Conservation (phyloP, 225 moss, liverwort and hornwort genomes). For the Pseudisothecium myosuroides region DNA sequence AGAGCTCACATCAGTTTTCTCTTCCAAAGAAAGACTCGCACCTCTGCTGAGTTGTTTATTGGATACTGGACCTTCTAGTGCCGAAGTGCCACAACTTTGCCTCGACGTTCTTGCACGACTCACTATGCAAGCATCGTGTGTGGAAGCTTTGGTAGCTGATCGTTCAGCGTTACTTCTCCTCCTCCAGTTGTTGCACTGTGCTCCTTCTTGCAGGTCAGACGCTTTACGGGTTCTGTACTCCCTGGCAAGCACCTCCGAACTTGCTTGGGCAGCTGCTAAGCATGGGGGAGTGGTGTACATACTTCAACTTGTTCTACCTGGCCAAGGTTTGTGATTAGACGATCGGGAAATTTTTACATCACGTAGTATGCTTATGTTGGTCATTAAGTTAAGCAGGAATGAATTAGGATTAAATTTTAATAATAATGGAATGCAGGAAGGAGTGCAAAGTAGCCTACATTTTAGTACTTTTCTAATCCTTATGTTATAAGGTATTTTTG, state of each 20-base stretch:
- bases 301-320: conserved; percentile 79
- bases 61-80: conserved; percentile 61
- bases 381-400: background rate
- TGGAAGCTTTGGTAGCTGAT: conserved; percentile 83
- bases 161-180: conserved; percentile 69
- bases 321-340: conserved; percentile 45
- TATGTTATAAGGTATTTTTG: background rate
- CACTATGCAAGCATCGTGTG: conserved; percentile 76
- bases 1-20: conserved; percentile 63
- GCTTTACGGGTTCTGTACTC: conserved; percentile 75
- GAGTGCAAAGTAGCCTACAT: background rate
- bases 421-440: background rate
- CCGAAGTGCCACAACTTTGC: conserved; percentile 72
- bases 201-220: conserved; percentile 59
- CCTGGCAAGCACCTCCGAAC: conserved; percentile 74
- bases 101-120: conserved; percentile 72
- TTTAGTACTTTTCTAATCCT: background rate
- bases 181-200: conserved; percentile 66
- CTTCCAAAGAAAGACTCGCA: conserved; percentile 48
- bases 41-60: conserved; percentile 71
- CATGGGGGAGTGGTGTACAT: conserved; percentile 89
- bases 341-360: background rate
- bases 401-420: background rate
- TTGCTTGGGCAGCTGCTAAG: conserved; percentile 87
- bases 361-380: background rate